phyloP scores from a whole-genome alignment of 495 filamentous ascomycete species.

The Saxophila tyrrhenica region DNA sequence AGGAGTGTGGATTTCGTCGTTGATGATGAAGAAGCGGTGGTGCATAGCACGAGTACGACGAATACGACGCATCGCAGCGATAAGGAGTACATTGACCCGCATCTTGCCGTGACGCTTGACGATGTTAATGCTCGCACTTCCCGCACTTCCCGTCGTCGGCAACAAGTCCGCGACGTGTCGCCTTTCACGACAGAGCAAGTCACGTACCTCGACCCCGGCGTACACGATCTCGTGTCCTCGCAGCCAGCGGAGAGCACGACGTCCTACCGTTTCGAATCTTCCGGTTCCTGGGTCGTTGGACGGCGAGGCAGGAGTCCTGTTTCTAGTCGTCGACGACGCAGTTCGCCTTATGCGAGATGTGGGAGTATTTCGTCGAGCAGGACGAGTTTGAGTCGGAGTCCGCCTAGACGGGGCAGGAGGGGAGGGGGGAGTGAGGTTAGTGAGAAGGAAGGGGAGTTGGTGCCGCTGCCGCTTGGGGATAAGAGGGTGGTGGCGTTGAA shows the following conservation, averaged over 20 bases:
- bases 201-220: constrained; percentile 15
- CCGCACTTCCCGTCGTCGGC: not conserved
- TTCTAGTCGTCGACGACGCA: constrained; percentile 15
- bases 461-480: not conserved
- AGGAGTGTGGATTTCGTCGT: constrained; percentile 4
- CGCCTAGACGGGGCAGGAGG: not conserved
- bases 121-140: constrained; percentile 20
- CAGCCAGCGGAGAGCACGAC: no score
- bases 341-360: constrained; percentile 15
- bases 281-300: constrained; percentile 25
- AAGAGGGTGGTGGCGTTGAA: not conserved
- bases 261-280: constrained; percentile 25
- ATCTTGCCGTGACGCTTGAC: constrained; percentile 22
- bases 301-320: constrained; percentile 20
- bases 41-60: no score
- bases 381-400: constrained; percentile 7
- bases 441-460: not conserved
- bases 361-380: constrained; percentile 10
- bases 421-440: not conserved
- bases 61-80: constrained; percentile 24
- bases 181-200: constrained; percentile 20
- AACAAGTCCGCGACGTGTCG: constrained; percentile 7
- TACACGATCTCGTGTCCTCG: constrained; percentile 1
- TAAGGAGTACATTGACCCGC: constrained; percentile 30
- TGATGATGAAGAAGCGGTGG: no score